Conservation (phyloP, 805 yeast genomes). For the Vanderwaltozyma tropicalis region DNA sequence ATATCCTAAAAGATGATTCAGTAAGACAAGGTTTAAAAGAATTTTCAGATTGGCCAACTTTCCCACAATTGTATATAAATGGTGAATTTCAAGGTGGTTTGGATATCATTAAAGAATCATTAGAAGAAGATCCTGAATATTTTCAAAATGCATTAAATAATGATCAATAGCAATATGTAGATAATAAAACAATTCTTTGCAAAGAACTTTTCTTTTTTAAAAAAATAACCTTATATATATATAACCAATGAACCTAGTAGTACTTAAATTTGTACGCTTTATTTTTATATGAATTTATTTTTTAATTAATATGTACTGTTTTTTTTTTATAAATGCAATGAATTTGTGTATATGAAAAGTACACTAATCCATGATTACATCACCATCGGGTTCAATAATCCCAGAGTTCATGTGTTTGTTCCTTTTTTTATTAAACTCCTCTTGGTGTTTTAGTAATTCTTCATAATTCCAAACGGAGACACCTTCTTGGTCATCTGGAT, state of each 20-base stretch:
- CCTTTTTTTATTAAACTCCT: conserved; percentile 11
- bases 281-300: too few species aligned
- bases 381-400: conserved; percentile 6
- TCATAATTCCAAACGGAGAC: conserved; percentile 84
- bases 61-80: conserved; percentile 88
- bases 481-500: conserved; percentile 86
- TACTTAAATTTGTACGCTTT: too few species aligned
- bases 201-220: too few species aligned
- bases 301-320: background rate
- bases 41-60: conserved; percentile 97
- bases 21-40: conserved; percentile 90
- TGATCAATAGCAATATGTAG: background rate
- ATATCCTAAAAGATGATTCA: conserved; percentile 86
- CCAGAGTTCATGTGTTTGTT: conserved; percentile 3
- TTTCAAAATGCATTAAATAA: conserved; percentile 52
- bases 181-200: too few species aligned
- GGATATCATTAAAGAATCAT: conserved; percentile 85
- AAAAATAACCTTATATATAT: too few species aligned
- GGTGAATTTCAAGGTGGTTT: conserved; percentile 98
- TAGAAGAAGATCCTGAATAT: conserved; percentile 84
- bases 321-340: background rate
- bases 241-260: too few species aligned
- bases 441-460: conserved; percentile 52
- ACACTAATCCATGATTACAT: conserved; percentile 9
- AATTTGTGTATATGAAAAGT: background rate